Evolutionary conservation across 2,329 filamentous ascomycete genomes (phyloP).

Genomic region (Corniculantispora saksenae): DNA sequence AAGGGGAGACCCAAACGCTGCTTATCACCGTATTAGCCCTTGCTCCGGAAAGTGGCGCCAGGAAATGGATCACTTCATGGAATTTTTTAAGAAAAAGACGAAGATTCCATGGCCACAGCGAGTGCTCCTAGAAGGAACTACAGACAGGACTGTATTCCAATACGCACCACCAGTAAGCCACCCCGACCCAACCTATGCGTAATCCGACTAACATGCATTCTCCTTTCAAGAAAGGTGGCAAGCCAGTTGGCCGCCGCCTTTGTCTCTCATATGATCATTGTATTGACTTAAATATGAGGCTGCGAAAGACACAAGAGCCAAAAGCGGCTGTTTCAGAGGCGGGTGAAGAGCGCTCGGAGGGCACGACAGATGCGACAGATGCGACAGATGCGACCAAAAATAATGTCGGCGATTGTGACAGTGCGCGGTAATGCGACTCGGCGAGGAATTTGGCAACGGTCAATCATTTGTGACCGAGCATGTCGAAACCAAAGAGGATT

Average conservation of each 20-base stretch:
- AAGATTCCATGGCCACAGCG: constrained; percentile 62
- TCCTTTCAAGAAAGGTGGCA: constrained; percentile 30
- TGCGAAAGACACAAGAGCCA: constrained; percentile 21
- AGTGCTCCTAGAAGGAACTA: constrained; percentile 37
- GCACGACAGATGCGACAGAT: not conserved
- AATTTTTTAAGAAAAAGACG: constrained; percentile 60
- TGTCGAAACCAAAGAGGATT: not conserved
- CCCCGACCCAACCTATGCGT: not conserved
- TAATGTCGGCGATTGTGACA: not conserved
- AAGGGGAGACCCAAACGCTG: constrained; percentile 37
- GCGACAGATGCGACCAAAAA: not conserved
- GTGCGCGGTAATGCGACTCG: too few relatives aligned
- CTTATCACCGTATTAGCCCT: constrained; percentile 40
- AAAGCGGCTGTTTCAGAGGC: not conserved
- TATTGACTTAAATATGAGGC: constrained; percentile 34
- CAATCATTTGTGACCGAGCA: not conserved
- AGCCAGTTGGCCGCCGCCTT: constrained; percentile 39
- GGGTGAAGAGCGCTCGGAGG: not conserved
- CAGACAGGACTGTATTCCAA: constrained; percentile 37
- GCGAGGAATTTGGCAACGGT: not conserved
- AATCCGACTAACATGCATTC: not conserved
- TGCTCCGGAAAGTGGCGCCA: constrained; percentile 39
- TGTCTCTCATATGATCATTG: constrained; percentile 36
- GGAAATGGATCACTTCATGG: constrained; percentile 53
- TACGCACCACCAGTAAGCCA: constrained; percentile 50